Conservation (phyloP, 2,329 filamentous ascomycete genomes). For the Penicillium sclerotigenum region DNA sequence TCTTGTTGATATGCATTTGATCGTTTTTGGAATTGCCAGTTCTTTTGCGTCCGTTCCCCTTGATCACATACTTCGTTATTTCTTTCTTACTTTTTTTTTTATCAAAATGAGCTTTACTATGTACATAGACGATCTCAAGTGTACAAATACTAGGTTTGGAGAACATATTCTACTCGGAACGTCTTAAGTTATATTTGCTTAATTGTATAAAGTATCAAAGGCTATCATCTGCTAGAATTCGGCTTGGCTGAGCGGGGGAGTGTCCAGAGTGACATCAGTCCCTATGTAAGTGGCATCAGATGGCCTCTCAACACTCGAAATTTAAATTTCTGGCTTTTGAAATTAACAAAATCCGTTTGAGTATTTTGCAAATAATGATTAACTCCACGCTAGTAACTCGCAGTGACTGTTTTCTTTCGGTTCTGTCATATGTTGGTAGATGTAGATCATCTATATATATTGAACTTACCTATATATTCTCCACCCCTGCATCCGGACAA, state of each 20-base stretch:
- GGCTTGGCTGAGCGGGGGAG: constrained; percentile 3
- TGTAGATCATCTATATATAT: not conserved
- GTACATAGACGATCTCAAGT: not conserved
- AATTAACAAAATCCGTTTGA: not conserved
- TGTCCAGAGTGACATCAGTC: not conserved
- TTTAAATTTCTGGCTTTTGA: not conserved
- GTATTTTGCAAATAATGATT: not conserved
- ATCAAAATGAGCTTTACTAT: not conserved
- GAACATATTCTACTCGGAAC: not conserved
- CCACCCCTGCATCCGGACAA: not conserved
- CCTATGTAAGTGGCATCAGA: not conserved
- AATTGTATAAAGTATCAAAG: not conserved
- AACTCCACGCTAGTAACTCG: not conserved
- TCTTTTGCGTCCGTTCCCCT: not conserved
- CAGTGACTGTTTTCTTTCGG: not conserved
- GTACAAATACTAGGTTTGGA: not conserved
- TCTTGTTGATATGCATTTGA: not conserved
- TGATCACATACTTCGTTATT: not conserved
- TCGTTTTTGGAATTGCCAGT: not conserved
- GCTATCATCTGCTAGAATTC: not conserved
- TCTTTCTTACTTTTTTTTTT: not conserved
- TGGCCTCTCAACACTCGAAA: not conserved
- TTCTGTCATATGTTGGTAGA: not conserved
- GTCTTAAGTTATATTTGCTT: not conserved
- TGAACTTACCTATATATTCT: not conserved